These are phyloP conservation scores for Pleurostoma richardsiae DNA, from an alignment of 2,329 filamentous ascomycete genomes.

Conservation along the genomic window DNA sequence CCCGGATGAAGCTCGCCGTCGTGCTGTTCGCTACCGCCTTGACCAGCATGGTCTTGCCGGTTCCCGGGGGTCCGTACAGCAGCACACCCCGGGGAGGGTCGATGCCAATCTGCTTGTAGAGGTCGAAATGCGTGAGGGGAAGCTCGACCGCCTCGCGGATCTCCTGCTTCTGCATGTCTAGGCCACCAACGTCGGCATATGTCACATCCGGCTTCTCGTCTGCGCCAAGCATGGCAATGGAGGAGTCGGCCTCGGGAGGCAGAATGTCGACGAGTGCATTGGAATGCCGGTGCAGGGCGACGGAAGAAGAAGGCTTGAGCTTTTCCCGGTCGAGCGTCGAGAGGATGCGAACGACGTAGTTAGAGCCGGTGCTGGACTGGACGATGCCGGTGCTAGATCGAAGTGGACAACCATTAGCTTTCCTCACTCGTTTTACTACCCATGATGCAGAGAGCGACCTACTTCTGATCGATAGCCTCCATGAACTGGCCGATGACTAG, in stretches of 20 bases:
- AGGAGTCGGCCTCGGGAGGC: slow-evolving; percentile 97
- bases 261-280: slow-evolving; percentile 98
- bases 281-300: slow-evolving; percentile 95
- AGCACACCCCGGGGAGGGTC: slow-evolving; percentile 95
- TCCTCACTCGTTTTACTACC: no score
- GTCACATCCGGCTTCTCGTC: slow-evolving; percentile 98
- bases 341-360: slow-evolving; percentile 97
- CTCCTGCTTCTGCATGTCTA: slow-evolving; percentile 99
- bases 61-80: slow-evolving; percentile 92
- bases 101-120: slow-evolving; percentile 99
- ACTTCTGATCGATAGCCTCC: slow-evolving; percentile 99
- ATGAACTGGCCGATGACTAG: slow-evolving; percentile 99
- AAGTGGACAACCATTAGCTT: no score
- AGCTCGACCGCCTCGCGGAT: slow-evolving; percentile 97
- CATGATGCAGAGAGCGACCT: slow-evolving; percentile 25
- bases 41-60: slow-evolving; percentile 94
- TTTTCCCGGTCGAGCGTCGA: slow-evolving; percentile 97
- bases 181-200: slow-evolving; percentile 93
- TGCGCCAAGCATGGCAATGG: slow-evolving; percentile 93
- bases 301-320: slow-evolving; percentile 95
- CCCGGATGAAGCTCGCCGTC: slow-evolving; percentile 95
- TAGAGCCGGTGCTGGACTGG: slow-evolving; percentile 95
- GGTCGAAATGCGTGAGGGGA: slow-evolving; percentile 93
- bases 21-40: slow-evolving; percentile 99
- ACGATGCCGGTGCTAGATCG: slow-evolving; percentile 83